Base-by-base conservation (phyloP, 2,329 filamentous ascomycete species). In the Zymoseptoria crescenta region DNA sequence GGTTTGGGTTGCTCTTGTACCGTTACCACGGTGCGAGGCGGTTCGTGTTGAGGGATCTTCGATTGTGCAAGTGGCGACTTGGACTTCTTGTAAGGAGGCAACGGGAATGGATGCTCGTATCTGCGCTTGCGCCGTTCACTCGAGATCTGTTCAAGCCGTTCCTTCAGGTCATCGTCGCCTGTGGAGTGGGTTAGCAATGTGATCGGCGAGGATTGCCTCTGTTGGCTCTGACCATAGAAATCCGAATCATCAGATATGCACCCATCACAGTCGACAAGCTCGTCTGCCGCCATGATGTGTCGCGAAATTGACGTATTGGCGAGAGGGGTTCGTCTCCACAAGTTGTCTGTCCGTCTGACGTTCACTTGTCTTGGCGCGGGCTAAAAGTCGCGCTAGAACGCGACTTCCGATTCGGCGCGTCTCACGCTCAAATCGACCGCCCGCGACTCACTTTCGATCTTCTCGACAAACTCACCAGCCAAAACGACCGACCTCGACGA, bases 211-310 rank as follows among this genome's bases (percentile, higher is more conserved):
- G 20, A 21, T 29, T 27, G 24, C 28, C 3, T 16, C 19, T 19
- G 21, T 28, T 35, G 27, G n/a, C 49, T 52, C 59, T 71, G 24
- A 78, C 76, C 77, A 59, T 75, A 75, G 66, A 78, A 77, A 65
- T 72, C 74, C 27, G 75, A 77, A 20, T 79, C 77, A 59, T 78
- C 76, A 3, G 66, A 69, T n/a, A 70, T 62, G 53, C 56, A 65
- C n/a, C 63, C 64, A 2, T 41, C 55, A 21, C 56, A 60, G 24
- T 49, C 52, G 29, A 58, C 56, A n/a, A 53, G 48, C 8, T 57
- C 30, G 30, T 57, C 52, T 4, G 35, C 49, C 8, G 51, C 58
- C 60, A 56, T 62, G 21, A 24, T 29, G 16, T 45, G 10, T 45
- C 35, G 35, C 16, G 5, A 45, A 45, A 5, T 16, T 45, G 35